Evolutionary conservation across 2,329 filamentous ascomycete species (phyloP), one percentile per base, ranked within the genome.

Genomic region (Beauveria sp.): DNA sequence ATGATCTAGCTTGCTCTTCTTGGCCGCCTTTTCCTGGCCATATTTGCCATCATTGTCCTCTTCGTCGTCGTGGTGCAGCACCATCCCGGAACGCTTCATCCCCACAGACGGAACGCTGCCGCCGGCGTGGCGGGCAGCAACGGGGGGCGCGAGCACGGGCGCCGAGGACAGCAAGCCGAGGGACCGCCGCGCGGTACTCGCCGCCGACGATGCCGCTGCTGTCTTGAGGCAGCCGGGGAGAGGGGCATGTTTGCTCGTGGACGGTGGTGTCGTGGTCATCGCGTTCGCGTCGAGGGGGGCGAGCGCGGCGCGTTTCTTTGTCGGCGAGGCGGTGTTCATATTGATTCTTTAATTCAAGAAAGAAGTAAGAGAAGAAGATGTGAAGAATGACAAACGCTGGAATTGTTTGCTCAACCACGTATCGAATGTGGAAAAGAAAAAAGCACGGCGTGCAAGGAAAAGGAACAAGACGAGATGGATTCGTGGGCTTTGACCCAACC

Each of bases 221-320:
- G 34, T 38, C 16, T 16, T 38, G 5, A 38, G 34, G 34, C 34
- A 16, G 34, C 34, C 34, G 5, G 34, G 34, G 14, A 38, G 34
- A 38, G 14, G 34, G 40, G 60, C n/a, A 46, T 51, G 50, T 8
- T 54, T 40, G 22, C 30, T 58, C 28, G 65, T 66, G 61, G 57
- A 67, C 63, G 64, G 70, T 62, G 72, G 73, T 42, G 72, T 70
- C 20, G 67, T 64, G 26, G 68, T 67, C 66, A 70, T 70, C 68
- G 74, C 74, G 73, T 81, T 81, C 60, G 75, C 74, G 71, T 81
- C 73, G 56, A 79, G 72, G 24, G 76, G 70, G 57, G 75, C 78
- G 46, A 81, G 77, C 50, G 61, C 61, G 64, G 76, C 78, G 77
- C 79, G 79, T 77, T 78, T 73, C 69, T 79, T 81, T 43, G 69